Percentiles rank a stretch among this genome's conserved stretches.
Evolutionary conservation across 2,329 filamentous ascomycete species (phyloP).

Genomic region (Colletotrichum eleusines): DNA sequence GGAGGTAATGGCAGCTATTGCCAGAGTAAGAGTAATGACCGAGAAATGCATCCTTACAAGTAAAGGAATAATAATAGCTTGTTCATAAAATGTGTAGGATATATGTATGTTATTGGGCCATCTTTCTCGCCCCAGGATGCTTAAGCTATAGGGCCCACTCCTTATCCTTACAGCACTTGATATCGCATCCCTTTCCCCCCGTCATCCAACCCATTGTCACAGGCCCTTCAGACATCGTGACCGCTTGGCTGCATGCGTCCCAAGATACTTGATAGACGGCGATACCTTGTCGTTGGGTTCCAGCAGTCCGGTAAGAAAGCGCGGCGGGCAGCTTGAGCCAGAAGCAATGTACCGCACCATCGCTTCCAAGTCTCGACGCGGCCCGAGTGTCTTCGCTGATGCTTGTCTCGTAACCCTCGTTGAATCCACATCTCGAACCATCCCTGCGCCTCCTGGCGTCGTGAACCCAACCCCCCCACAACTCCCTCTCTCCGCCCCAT

Average conservation of each 20-base stretch:
- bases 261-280: constrained; percentile 19
- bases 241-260: neutral
- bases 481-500: constrained; percentile 15
- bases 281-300: neutral
- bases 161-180: too few relatives aligned
- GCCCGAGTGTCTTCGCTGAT: neutral
- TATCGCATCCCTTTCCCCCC: neutral
- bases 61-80: too few relatives aligned
- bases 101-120: too few relatives aligned
- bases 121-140: too few relatives aligned
- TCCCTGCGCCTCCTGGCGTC: neutral
- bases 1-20: too few relatives aligned
- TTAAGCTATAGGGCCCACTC: too few relatives aligned
- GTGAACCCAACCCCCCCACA: constrained; percentile 27
- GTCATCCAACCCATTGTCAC: neutral
- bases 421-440: neutral
- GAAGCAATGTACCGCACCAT: neutral
- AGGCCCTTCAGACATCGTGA: neutral
- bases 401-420: neutral
- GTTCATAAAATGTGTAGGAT: too few relatives aligned
- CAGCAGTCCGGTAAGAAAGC: constrained; percentile 10
- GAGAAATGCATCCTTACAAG: neutral
- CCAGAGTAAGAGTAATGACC: too few relatives aligned
- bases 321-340: constrained; percentile 12
- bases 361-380: neutral